These are phyloP conservation scores for Trametes cingulata DNA, from an alignment of 768 basidiomycete genomes.

Conservation along the genomic window DNA sequence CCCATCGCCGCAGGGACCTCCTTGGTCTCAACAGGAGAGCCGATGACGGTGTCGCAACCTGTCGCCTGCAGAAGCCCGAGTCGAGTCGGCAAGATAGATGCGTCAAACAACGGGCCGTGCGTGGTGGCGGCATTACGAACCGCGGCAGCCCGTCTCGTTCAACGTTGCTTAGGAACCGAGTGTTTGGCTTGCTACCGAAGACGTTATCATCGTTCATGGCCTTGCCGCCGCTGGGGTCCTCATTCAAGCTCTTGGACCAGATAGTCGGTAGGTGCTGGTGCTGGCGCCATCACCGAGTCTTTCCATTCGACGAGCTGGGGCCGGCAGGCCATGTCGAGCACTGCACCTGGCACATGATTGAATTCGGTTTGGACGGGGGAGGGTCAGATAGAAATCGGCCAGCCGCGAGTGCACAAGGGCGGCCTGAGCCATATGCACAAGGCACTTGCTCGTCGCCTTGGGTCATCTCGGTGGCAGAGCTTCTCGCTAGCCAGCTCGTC, in stretches of 20 bases:
- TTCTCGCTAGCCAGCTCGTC: constrained; percentile 64
- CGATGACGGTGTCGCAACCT: constrained; percentile 40
- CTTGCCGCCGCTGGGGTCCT: constrained; percentile 35
- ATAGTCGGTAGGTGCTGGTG: constrained; percentile 51
- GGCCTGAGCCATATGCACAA: constrained; percentile 74
- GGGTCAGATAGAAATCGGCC: constrained; percentile 56
- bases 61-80: constrained; percentile 31
- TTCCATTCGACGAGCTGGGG: constrained; percentile 37
- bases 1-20: constrained; percentile 39
- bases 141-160: constrained; percentile 42
- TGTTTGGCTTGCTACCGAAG: constrained; percentile 18
- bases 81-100: constrained; percentile 32
- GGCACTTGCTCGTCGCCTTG: constrained; percentile 56
- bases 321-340: constrained; percentile 38
- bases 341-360: constrained; percentile 35
- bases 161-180: constrained; percentile 24
- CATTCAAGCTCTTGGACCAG: constrained; percentile 55
- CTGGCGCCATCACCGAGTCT: constrained; percentile 54
- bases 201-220: constrained; percentile 33
- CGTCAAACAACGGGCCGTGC: constrained; percentile 34
- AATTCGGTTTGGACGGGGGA: constrained; percentile 64
- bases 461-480: constrained; percentile 67
- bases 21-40: constrained; percentile 36
- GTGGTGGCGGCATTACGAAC: constrained; percentile 43
- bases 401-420: constrained; percentile 66